A percentile compares a stretch with the other conserved stretches of the same genome.
phyloP scores from a whole-genome alignment of 2,329 filamentous ascomycete genomes.

The Fusarium robinianum region DNA sequence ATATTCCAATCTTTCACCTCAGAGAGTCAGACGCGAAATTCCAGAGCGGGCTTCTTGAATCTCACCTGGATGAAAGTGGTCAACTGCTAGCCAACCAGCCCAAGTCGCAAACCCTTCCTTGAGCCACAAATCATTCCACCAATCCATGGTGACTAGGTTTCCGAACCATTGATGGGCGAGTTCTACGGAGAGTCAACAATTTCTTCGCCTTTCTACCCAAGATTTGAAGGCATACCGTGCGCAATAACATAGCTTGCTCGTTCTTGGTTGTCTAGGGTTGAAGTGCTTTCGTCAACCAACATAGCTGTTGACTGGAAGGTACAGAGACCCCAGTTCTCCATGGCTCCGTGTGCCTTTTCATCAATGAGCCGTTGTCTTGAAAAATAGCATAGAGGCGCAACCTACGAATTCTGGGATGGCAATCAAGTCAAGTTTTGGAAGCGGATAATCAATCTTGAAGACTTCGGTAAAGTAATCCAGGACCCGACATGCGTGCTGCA shows the following conservation, averaged over 20 bases:
- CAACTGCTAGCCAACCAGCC: conserved; percentile 91
- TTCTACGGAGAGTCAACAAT: conserved; percentile 78
- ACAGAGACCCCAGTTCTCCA: conserved; percentile 95
- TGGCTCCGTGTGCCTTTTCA: conserved; percentile 78
- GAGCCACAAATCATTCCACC: conserved; percentile 91
- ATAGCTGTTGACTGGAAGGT: conserved; percentile 94
- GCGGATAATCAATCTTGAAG: conserved; percentile 87
- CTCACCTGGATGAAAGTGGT: conserved; percentile 78
- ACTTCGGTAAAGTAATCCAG: conserved; percentile 95
- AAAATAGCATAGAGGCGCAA: too few species aligned
- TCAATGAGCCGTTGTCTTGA: too few species aligned
- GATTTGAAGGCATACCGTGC: too few species aligned
- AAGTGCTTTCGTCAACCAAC: conserved; percentile 87
- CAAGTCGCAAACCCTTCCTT: conserved; percentile 97
- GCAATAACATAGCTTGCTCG: conserved; percentile 94
- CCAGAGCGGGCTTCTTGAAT: too few species aligned
- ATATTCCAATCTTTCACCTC: conserved; percentile 88
- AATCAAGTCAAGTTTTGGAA: conserved; percentile 86
- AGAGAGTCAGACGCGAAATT: too few species aligned
- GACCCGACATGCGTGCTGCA: conserved; percentile 88
- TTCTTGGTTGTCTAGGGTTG: conserved; percentile 87
- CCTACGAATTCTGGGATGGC: conserved; percentile 94
- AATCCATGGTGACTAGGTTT: conserved; percentile 93
- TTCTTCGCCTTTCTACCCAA: too few species aligned
- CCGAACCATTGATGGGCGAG: conserved; percentile 96